Conservation (phyloP, 2,329 filamentous ascomycete genomes). For the Colletotrichum godetiae region DNA sequence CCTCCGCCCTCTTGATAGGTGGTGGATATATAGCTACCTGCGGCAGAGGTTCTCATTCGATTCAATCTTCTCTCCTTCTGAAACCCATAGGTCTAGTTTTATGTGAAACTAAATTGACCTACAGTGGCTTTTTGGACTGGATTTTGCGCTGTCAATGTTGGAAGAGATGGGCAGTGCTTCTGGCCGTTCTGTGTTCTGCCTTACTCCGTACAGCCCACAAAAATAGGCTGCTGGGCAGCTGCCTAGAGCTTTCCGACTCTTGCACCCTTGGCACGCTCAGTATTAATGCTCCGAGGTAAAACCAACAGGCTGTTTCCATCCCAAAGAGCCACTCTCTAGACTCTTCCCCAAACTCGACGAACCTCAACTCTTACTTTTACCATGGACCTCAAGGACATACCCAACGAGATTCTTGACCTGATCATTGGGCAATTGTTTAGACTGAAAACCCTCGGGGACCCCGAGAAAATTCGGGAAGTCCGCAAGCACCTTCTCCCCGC, state of each 20-base stretch:
- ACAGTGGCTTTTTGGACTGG: no score
- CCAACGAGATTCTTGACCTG: not conserved
- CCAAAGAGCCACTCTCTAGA: not conserved
- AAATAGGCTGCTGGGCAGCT: not conserved
- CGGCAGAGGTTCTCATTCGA: no score
- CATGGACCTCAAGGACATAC: rapidly evolving
- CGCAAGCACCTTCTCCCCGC: not conserved
- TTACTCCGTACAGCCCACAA: not conserved
- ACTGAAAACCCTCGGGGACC: not conserved
- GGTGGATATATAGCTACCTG: no score
- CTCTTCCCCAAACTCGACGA: not conserved
- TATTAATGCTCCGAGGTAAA: no score
- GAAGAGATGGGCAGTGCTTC: no score
- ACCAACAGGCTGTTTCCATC: not conserved
- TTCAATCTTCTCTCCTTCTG: no score
- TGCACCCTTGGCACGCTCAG: no score
- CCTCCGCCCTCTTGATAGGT: no score
- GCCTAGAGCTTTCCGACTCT: not conserved
- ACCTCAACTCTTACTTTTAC: no score
- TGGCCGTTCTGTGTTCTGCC: not conserved
- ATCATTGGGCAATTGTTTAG: not conserved
- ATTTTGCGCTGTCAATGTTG: no score
- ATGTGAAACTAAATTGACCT: no score
- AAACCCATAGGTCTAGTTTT: no score
- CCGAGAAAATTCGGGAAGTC: not conserved